phyloP scores from a whole-genome alignment of 139 green algal species.

The Zygnema circumcarinatum region DNA sequence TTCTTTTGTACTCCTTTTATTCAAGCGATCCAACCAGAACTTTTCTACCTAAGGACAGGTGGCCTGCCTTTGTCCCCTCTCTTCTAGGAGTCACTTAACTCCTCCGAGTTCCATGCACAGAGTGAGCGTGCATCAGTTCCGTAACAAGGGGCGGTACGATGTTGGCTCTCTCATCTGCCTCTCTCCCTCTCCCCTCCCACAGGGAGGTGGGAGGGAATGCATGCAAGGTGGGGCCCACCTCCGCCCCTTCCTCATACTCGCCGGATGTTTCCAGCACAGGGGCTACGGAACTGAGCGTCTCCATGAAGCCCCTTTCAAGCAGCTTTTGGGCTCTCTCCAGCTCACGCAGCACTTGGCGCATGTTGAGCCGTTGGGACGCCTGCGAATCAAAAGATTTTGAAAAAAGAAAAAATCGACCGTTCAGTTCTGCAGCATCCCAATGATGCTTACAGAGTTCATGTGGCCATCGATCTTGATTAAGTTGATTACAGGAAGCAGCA shows the following conservation, averaged over 20 bases:
- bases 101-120: too few relatives aligned
- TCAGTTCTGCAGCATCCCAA: background rate
- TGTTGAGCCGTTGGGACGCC: background rate
- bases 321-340: slow-evolving; percentile 3
- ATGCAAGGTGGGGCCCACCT: too few relatives aligned
- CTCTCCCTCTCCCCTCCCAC: background rate
- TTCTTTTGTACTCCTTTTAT: too few relatives aligned
- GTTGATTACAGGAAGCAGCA: background rate
- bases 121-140: background rate
- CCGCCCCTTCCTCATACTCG: background rate
- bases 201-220: background rate
- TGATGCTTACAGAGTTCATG: background rate
- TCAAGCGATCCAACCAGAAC: too few relatives aligned
- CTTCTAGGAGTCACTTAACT: too few relatives aligned
- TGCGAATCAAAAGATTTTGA: slow-evolving; percentile 10
- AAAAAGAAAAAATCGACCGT: background rate
- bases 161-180: background rate
- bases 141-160: background rate
- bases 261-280: background rate
- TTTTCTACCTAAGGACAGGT: too few relatives aligned
- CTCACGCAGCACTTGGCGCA: background rate
- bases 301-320: background rate
- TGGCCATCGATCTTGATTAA: background rate
- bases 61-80: too few relatives aligned
- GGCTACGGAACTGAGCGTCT: background rate